phyloP scores from a whole-genome alignment of 2,329 filamentous ascomycete species.

The Fusarium sacchari region DNA sequence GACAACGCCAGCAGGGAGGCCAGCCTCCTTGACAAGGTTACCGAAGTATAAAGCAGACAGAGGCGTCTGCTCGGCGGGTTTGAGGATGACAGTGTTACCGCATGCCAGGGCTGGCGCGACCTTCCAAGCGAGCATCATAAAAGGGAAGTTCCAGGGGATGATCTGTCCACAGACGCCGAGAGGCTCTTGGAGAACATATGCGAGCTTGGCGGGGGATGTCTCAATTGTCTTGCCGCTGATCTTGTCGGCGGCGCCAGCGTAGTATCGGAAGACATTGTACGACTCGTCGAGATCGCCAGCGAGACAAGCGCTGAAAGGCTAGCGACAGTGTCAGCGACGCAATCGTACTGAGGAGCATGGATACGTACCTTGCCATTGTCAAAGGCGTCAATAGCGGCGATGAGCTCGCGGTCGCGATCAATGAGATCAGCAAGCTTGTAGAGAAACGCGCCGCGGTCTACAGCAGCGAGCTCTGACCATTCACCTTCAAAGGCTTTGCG shows the following conservation, averaged over 20 bases:
- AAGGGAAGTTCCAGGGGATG: conserved; percentile 62
- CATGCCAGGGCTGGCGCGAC: conserved; percentile 72
- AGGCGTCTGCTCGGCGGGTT: conserved; percentile 69
- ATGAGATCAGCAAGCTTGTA: conserved; percentile 39
- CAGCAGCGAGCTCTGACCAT: conserved; percentile 38
- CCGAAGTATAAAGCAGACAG: conserved; percentile 69
- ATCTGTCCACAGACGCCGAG: conserved; percentile 74
- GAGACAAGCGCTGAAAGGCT: conserved; percentile 52
- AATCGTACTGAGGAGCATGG: too few relatives aligned
- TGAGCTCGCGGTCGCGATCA: conserved; percentile 39
- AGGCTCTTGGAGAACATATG: conserved; percentile 74
- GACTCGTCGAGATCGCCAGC: conserved; percentile 64
- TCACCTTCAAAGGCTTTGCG: conserved; percentile 41
- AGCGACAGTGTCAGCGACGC: not conserved
- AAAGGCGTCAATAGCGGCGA: conserved; percentile 39
- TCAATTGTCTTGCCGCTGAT: conserved; percentile 75
- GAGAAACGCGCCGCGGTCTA: conserved; percentile 35
- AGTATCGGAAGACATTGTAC: conserved; percentile 66
- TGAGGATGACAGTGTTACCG: conserved; percentile 67
- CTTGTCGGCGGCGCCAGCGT: conserved; percentile 77
- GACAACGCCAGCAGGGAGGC: conserved; percentile 78
- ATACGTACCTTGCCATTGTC: conserved; percentile 38
- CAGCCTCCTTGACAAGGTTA: conserved; percentile 72
- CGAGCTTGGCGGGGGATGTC: conserved; percentile 69
- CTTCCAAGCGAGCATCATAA: conserved; percentile 70